Evolutionary conservation across 345 rosid species (phyloP), one percentile per base, ranked within the genome.

Genomic region (Hirschfeldia incana): DNA sequence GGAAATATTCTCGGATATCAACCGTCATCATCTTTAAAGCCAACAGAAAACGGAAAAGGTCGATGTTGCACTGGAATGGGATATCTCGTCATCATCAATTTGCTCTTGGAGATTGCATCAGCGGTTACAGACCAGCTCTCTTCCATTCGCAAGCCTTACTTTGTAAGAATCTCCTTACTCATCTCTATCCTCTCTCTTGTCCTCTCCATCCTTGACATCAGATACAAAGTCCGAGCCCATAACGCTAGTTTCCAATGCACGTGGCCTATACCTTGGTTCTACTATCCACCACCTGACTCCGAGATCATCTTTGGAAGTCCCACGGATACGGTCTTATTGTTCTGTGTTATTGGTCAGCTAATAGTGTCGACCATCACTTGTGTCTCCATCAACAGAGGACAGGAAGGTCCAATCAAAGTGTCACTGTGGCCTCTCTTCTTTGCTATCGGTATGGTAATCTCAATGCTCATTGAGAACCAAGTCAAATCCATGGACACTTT

Each of bases 191-290:
- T 75, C 11, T 65, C 72, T 27, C 55, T 66, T 55, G 1, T 75
- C 7, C 37, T 75, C 11, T 51, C 39, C 65, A 66, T 55, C 29
- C 4, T 66, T 75, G 78, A 75, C 28, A 36, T 75, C 17, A 1
- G 2, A 55, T 26, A 0, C 65, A 75, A 67, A 34, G 11, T 27
- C 42, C 12, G 26, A 26, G 16, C 13, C 6, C 34, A 34, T 4
- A 64, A 65, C 51, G 71, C 36, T 65, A 15, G 71, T 65, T 74
- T 65, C 37, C 27, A 12, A n/a, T 66, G 65, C 42, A 67, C 57
- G 37, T 55, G 51, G 77, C 77, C 70, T 4, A 13, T 65, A 3
- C 77, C 77, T 74, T 74, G 77, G 70, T 74, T 74, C 70, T 65
- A 65, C 36, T 0, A 21, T 33, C 69, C 64, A 74, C 0, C 70